phyloP scores from a whole-genome alignment of 1,284 basidiomycete species.

The Leccinum brunneo-olivaceum region DNA sequence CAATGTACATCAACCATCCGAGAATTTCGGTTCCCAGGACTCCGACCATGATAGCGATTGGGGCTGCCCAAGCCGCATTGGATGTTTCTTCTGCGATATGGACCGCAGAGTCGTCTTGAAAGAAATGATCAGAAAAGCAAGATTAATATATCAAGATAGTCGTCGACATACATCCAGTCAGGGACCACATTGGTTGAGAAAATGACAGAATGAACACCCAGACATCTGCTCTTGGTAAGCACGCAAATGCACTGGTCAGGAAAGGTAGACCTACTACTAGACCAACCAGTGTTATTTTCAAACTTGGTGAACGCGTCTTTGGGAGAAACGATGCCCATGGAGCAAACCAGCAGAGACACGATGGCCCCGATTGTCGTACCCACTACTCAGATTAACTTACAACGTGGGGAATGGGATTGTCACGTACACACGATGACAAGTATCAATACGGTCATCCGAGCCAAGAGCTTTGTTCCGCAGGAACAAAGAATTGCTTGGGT shows the following conservation, averaged over 20 bases:
- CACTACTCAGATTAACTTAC: constrained; percentile 30
- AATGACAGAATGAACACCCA: constrained; percentile 22
- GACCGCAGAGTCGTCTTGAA: constrained; percentile 51
- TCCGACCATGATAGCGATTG: constrained; percentile 65
- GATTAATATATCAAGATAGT: not conserved
- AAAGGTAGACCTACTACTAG: constrained; percentile 37
- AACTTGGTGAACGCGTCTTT: constrained; percentile 57
- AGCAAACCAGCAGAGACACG: constrained; percentile 46
- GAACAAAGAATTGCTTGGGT: constrained; percentile 63
- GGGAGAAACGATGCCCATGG: constrained; percentile 50
- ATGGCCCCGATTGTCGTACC: constrained; percentile 52
- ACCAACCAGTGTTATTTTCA: constrained; percentile 66
- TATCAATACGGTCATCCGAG: constrained; percentile 57
- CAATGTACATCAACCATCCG: constrained; percentile 60
- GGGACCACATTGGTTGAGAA: constrained; percentile 21
- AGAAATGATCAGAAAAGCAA: not conserved
- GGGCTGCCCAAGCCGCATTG: constrained; percentile 58
- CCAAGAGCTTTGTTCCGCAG: constrained; percentile 54
- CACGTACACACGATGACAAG: constrained; percentile 51
- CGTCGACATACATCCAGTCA: constrained; percentile 19
- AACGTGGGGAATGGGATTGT: not conserved
- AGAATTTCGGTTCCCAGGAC: constrained; percentile 49
- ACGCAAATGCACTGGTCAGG: not conserved
- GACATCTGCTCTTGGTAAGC: constrained; percentile 33
- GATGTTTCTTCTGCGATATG: constrained; percentile 69